Evolutionary conservation across 768 basidiomycete species (phyloP), one percentile per base, ranked within the genome.

Genomic region (Kwoniella mangroviensis): DNA sequence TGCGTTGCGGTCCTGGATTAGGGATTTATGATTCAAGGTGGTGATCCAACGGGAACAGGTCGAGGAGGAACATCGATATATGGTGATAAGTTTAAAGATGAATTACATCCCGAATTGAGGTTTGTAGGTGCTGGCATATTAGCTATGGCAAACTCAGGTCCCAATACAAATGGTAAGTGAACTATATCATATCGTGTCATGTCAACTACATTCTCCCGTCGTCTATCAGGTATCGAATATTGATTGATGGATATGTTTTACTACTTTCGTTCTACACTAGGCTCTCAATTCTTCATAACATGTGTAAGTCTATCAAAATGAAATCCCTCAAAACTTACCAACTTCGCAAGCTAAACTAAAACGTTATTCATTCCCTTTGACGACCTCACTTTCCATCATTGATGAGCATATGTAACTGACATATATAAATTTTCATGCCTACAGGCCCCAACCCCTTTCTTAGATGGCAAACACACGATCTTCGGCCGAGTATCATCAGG

Each of bases 21-120:
- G 91, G 94, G 95, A 81, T 98, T 98, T 79, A 98, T 98, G 96
- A 90, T 97, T 17, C 96, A 99, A 85, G 90, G 84, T 49, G 96
- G 95, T 52, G 94, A 96, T 82, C 96, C 95, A 12, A 96, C 94
- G 17, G 96, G 96, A 26, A 98, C 96, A 1, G 96, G 96, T 28
- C 86, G 92, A 77, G 95, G 96, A 10, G 84, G 85, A 60, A 84
- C 83, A 12, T 82, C 81, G 17, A 82, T 86, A 56, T 85, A 79
- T 60, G 84, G 84, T 3, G 81, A 82, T 79, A 92, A 90, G 84
- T 98, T 79, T 75, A 89, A 92, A 83, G 94, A 97, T 82, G 94
- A 97, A 80, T 88, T 98, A 62, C 88, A 93, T 75, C 90, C 92
- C 1, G 94, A 97, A 15, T 84, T 98, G 75, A 86, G 94, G 58